Base-by-base conservation (phyloP, 371 early-diverging fungal genomes). In the Circinella umbellata region DNA sequence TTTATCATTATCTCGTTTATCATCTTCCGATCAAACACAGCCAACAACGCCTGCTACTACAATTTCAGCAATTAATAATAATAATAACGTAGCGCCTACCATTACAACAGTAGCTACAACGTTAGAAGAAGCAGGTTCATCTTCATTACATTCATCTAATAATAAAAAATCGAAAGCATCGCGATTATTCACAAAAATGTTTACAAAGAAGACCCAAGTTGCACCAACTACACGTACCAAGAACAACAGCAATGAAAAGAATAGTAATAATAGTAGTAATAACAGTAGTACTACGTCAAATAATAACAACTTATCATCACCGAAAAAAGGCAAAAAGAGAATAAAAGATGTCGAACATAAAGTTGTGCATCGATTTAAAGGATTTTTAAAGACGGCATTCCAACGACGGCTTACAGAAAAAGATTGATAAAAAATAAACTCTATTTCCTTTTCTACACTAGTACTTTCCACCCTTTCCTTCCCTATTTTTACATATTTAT, bases 341-440 rank as follows among this genome's bases (percentile, higher is more conserved):
- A 17, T 69, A 27, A 66, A 67, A 39, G 34, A 37, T 3, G 67
- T 73, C 11, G 73, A 73, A 37, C 55, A 39, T 35, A 73, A 61
- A 55, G 36, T 73, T 54, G 60, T 67, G 14, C 38, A 39, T 39
- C 61, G 73, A 20, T 35, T 73, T 27, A 69, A 69, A 63, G 70
- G 68, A 37, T 55, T 73, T 47, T 51, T 73, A 42, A 73, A 73
- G 51, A 46, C 63, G 46, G 73, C 70, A 0, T 73, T 73, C 61
- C 73, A 73, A 49, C 66, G 69, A 46, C 69, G 73, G n/a, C 61
- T 42, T n/a, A 54, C 53, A 27, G 27, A 27, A 27, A 27, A 27
- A 27, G 27, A 27, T 27, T 59, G 35, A 62, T 53, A 35, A 36
- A 61, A 17, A 47, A 27, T 53, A 63, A 57, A 57, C 6, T 27